Conservation (phyloP, 1,139 yeast genomes). For the Yamadazyma buinensis region DNA sequence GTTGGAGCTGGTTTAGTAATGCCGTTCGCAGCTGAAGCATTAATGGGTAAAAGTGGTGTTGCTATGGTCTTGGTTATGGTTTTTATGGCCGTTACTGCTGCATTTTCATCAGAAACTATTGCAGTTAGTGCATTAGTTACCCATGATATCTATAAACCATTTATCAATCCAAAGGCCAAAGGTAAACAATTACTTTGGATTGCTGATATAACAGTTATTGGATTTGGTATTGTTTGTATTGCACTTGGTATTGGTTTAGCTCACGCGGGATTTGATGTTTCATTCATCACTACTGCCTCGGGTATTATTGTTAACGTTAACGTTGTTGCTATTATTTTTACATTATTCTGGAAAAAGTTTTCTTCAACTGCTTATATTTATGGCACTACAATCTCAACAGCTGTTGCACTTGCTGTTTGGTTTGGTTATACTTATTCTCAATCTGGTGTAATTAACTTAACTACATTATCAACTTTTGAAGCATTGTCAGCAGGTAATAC, state of each 20-base stretch:
- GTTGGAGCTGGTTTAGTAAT: slow-evolving; percentile 21
- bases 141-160: slow-evolving; percentile 32
- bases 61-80: slow-evolving; percentile 31
- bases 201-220: slow-evolving; percentile 24
- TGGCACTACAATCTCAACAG: slow-evolving; percentile 46
- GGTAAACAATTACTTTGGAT: slow-evolving; percentile 29
- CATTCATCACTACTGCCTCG: slow-evolving; percentile 19
- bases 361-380: slow-evolving; percentile 35
- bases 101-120: slow-evolving; percentile 35
- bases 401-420: slow-evolving; percentile 46
- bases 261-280: slow-evolving; percentile 30
- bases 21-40: slow-evolving; percentile 21
- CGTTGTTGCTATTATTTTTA: slow-evolving; percentile 24
- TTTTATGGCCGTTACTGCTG: slow-evolving; percentile 39
- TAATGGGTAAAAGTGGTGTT: slow-evolving; percentile 34
- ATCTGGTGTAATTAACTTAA: slow-evolving; percentile 21
- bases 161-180: slow-evolving; percentile 31
- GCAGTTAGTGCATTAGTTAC: slow-evolving; percentile 35
- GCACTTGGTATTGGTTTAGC: slow-evolving; percentile 31
- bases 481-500: slow-evolving; percentile 34
- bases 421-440: slow-evolving; percentile 28
- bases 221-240: slow-evolving; percentile 26
- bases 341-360: slow-evolving; percentile 47
- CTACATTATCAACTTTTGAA: slow-evolving; percentile 17
- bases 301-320: slow-evolving; percentile 35